phyloP scores from a whole-genome alignment of 805 yeast species.

The Citeromyces nyonsensis region DNA sequence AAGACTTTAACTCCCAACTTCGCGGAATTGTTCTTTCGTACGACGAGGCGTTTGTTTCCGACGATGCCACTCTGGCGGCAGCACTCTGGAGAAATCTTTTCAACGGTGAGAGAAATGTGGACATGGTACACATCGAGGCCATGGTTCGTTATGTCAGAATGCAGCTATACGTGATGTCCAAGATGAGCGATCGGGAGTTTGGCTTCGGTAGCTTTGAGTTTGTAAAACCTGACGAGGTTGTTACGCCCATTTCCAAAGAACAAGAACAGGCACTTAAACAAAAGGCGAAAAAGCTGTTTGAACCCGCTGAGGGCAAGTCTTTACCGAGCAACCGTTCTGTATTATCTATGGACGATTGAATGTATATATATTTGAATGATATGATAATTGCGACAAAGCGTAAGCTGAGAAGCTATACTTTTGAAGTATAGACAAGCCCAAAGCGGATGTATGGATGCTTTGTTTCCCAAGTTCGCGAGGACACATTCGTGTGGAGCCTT shows the following conservation, averaged over 20 bases:
- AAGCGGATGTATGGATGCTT: background rate
- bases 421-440: background rate
- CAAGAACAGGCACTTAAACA: slow-evolving; percentile 42
- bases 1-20: slow-evolving; percentile 81
- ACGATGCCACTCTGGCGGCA: slow-evolving; percentile 63
- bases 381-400: background rate
- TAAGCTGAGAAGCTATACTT: too few relatives aligned
- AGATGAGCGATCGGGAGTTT: slow-evolving; percentile 82
- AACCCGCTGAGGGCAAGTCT: slow-evolving; percentile 25
- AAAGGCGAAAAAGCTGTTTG: slow-evolving; percentile 36
- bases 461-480: background rate
- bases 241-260: slow-evolving; percentile 50
- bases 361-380: slow-evolving; percentile 1
- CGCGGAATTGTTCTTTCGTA: slow-evolving; percentile 82
- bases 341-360: slow-evolving; percentile 30
- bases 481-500: background rate
- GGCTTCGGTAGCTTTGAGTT: slow-evolving; percentile 82
- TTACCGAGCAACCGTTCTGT: slow-evolving; percentile 47
- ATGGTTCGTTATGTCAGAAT: slow-evolving; percentile 81
- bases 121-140: slow-evolving; percentile 74
- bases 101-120: slow-evolving; percentile 70
- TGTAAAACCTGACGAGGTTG: slow-evolving; percentile 68
- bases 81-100: slow-evolving; percentile 88
- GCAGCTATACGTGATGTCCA: slow-evolving; percentile 75
- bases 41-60: slow-evolving; percentile 79